Evolutionary conservation across 1,284 basidiomycete species (phyloP).

Genomic region (Entoloma clypeatum): DNA sequence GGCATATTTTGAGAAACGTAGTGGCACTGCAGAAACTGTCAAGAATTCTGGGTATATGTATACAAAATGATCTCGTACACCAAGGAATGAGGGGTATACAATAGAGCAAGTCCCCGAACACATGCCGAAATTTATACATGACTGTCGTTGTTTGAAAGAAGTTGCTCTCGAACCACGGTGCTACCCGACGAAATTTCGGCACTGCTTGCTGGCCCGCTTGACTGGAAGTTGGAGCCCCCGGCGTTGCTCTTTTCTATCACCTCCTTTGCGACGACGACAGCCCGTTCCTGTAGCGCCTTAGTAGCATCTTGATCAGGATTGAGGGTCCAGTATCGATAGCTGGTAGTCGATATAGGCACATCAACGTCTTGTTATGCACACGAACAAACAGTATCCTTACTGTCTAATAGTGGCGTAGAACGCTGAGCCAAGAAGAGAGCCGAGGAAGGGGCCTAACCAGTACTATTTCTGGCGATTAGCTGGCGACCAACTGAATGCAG

Average conservation of each 20-base stretch:
- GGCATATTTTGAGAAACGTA: too few species aligned
- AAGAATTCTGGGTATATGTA: too few species aligned
- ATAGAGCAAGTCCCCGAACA: too few species aligned
- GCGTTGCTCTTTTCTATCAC: slow-evolving; percentile 6
- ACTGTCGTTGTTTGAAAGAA: slow-evolving; percentile 5
- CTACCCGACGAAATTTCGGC: neutral
- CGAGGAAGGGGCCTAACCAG: slow-evolving; percentile 62
- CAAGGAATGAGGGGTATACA: too few species aligned
- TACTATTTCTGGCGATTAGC: slow-evolving; percentile 34
- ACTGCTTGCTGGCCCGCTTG: neutral
- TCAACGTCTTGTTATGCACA: slow-evolving; percentile 1
- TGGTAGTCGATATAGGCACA: slow-evolving; percentile 15
- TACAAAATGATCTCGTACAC: too few species aligned
- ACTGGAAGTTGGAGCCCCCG: slow-evolving; percentile 1
- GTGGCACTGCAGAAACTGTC: too few species aligned
- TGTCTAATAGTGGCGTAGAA: slow-evolving; percentile 59
- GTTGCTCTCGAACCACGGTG: neutral
- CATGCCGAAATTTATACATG: slow-evolving; percentile 5
- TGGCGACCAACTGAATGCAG: neutral
- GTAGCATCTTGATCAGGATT: slow-evolving; percentile 50
- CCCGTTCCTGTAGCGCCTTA: slow-evolving; percentile 35
- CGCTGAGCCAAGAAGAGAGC: slow-evolving; percentile 51
- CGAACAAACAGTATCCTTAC: slow-evolving; percentile 32
- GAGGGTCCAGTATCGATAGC: slow-evolving; percentile 47
- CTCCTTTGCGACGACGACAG: slow-evolving; percentile 10